phyloP scores from a whole-genome alignment of 2,329 filamentous ascomycete genomes.

The Mycosphaerella sp. region DNA sequence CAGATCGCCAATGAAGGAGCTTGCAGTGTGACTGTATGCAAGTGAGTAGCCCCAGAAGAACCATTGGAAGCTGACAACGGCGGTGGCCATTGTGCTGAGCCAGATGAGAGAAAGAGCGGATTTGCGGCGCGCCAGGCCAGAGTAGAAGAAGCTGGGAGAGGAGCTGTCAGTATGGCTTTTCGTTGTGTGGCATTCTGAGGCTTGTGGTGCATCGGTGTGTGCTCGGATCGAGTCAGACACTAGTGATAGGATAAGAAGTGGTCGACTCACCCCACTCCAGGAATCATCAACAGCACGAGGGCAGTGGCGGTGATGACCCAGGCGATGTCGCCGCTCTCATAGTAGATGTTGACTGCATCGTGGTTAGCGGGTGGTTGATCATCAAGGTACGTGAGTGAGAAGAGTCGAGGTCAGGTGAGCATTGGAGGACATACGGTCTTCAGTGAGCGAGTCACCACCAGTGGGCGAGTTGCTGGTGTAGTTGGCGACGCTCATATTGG shows the following conservation, averaged over 20 bases:
- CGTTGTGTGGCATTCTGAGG: too few species aligned
- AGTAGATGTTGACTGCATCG: slow-evolving; percentile 65
- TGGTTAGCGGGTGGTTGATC: neutral
- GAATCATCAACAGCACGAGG: slow-evolving; percentile 86
- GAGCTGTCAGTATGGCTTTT: neutral
- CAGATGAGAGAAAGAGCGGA: slow-evolving; percentile 82
- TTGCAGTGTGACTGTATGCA: slow-evolving; percentile 71
- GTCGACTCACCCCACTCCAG: slow-evolving; percentile 63
- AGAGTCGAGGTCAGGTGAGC: neutral
- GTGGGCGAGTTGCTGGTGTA: slow-evolving; percentile 61
- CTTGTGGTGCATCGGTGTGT: too few species aligned
- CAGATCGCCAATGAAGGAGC: slow-evolving; percentile 70
- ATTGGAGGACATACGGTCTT: slow-evolving; percentile 44
- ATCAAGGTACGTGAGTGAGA: neutral
- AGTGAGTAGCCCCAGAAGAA: slow-evolving; percentile 92
- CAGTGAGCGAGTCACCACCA: slow-evolving; percentile 59
- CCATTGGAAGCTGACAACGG: slow-evolving; percentile 82
- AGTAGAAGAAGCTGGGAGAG: slow-evolving; percentile 73
- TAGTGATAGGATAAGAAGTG: too few species aligned
- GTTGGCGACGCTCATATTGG: slow-evolving; percentile 1
- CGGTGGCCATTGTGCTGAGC: slow-evolving; percentile 74
- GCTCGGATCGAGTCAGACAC: too few species aligned
- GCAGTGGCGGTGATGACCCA: slow-evolving; percentile 65
- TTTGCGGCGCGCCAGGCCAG: slow-evolving; percentile 80
- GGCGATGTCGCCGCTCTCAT: slow-evolving; percentile 76